Base-by-base conservation (phyloP, 768 basidiomycete species). In the Daedaleopsis nitida region DNA sequence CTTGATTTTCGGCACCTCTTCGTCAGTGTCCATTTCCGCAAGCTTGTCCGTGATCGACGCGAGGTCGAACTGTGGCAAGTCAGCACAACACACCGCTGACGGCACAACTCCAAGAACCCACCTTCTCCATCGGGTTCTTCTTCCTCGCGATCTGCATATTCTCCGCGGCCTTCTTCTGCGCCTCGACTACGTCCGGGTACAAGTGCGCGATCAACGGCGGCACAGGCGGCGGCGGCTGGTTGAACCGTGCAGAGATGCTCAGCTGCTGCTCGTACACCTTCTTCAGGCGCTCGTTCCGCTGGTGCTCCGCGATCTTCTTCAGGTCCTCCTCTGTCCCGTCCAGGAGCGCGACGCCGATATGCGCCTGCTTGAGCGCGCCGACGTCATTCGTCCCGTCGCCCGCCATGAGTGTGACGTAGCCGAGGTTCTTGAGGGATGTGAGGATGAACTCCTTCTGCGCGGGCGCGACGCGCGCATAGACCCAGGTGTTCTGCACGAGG, bases 361-460 rank as follows among this genome's bases (percentile, higher is more conserved):
- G 94, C 0, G 97, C 97, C 72, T 97, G 95, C 75, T 98, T 99
- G 55, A 99, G 84, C 3, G 97, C 97, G 23, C 97, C 97, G 52
- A 99, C 97, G 64, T 98, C 97, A 71, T 99, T 98, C 5, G 97
- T 99, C 34, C 97, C 97, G 71, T 99, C 97, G 54, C 97, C 97
- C 6, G 96, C 97, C 97, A 98, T 98, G 54, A 99, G 82, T 0
- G 97, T 99, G 16, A 82, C 83, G 72, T 94, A 99, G 23, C 96
- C 96, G 24, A 97, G 85, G 2, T 81, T 80, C 73, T 95, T 95
- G 55, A 98, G 80, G 8, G 90, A 90, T 0, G 94, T 93, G 50
- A 99, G 83, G 75, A 99, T 98, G 73, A 84, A 85, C 74, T 99
- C 97, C 77, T 99, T 99, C 73, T 98, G 97, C 0, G 84, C 76